Evolutionary conservation across 768 basidiomycete species (phyloP).

Genomic region (Leccinum rimulosum): DNA sequence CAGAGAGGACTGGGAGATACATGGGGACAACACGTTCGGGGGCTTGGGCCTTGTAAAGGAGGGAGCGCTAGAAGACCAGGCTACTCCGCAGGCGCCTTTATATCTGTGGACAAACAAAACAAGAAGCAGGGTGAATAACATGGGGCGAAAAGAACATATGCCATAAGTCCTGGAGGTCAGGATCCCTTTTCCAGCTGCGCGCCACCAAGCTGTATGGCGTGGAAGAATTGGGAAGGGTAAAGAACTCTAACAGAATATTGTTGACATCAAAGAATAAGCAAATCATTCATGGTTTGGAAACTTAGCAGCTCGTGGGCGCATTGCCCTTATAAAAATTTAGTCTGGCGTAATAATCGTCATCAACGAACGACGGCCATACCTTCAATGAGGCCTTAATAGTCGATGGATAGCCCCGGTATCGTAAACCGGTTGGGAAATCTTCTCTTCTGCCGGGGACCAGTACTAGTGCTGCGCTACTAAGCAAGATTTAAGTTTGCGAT

Average conservation of each 20-base stretch:
- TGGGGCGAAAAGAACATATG: neutral
- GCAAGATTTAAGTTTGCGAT: slow-evolving; percentile 36
- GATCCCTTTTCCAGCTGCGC: neutral
- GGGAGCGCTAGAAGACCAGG: too few relatives aligned
- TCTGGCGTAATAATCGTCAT: neutral
- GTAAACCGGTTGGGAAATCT: too few relatives aligned
- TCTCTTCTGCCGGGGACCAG: slow-evolving; percentile 48
- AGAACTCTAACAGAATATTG: neutral
- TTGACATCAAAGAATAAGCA: too few relatives aligned
- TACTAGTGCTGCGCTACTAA: slow-evolving; percentile 46
- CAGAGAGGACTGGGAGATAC: slow-evolving; percentile 1
- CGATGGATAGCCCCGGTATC: too few relatives aligned
- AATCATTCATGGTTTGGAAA: too few relatives aligned
- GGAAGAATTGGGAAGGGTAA: neutral
- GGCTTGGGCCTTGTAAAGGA: neutral
- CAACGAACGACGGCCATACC: too few relatives aligned
- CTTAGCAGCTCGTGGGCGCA: too few relatives aligned
- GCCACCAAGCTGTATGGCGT: neutral
- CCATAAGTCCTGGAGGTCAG: neutral
- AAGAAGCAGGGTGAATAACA: neutral
- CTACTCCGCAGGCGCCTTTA: too few relatives aligned
- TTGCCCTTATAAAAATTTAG: too few relatives aligned
- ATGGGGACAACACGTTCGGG: neutral
- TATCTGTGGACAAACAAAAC: too few relatives aligned
- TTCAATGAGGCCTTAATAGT: too few relatives aligned